These are phyloP conservation scores for Eudorina sp. DNA, from an alignment of 139 green algal genomes.

Conservation along the genomic window DNA sequence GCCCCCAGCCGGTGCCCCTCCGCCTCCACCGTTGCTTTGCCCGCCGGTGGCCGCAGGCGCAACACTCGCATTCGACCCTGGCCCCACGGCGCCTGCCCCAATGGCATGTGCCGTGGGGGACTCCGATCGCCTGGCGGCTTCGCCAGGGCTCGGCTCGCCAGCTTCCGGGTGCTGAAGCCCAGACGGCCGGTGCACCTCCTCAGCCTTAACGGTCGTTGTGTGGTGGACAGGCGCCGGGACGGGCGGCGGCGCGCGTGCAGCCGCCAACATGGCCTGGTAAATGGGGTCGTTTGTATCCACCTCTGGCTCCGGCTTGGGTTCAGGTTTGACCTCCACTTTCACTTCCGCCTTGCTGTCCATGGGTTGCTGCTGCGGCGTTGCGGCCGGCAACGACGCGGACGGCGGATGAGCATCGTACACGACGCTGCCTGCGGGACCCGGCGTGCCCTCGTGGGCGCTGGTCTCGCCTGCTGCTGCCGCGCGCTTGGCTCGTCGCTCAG, in stretches of 20 bases:
- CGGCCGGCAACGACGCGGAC: background rate
- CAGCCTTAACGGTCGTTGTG: background rate
- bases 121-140: background rate
- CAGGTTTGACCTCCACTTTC: constrained; percentile 5
- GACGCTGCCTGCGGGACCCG: constrained; percentile 29
- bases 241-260: constrained; percentile 16
- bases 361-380: background rate
- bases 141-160: background rate
- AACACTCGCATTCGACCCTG: too few relatives aligned
- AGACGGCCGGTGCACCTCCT: constrained; percentile 6
- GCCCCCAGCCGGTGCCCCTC: too few relatives aligned
- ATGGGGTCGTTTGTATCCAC: constrained; percentile 75
- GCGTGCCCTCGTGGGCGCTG: constrained; percentile 25
- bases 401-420: constrained; percentile 16
- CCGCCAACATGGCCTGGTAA: constrained; percentile 53
- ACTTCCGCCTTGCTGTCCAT: too few relatives aligned
- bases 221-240: background rate
- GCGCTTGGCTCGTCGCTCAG: constrained; percentile 30
- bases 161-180: background rate
- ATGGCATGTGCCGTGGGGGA: too few relatives aligned
- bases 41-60: too few relatives aligned
- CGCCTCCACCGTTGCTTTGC: too few relatives aligned
- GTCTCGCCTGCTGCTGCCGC: constrained; percentile 2
- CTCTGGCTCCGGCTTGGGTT: constrained; percentile 33
- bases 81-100: too few relatives aligned